These are phyloP conservation scores for Linanthus parryae DNA, from an alignment of 148 eudicot genomes.

Conservation along the genomic window DNA sequence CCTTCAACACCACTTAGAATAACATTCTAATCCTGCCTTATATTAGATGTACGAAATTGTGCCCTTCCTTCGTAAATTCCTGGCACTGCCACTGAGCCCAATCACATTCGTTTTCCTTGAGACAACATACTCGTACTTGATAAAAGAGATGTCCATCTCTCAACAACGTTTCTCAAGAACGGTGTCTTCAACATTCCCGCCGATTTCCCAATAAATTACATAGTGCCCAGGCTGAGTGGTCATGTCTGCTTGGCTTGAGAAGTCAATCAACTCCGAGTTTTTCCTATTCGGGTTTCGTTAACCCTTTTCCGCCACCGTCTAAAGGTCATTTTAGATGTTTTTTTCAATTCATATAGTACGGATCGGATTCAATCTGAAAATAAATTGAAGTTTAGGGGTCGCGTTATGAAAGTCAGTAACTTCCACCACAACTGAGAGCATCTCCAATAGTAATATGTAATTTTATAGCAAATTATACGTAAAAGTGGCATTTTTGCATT, in stretches of 20 bases:
- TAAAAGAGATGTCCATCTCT: constrained; percentile 60
- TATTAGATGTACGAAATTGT: no score
- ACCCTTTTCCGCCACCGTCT: constrained; percentile 49
- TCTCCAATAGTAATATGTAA: no score
- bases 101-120: constrained; percentile 52
- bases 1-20: no score
- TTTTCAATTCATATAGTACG: constrained; percentile 72
- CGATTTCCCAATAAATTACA: constrained; percentile 72
- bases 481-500: no score
- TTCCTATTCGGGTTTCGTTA: constrained; percentile 33
- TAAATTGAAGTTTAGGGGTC: constrained; percentile 57
- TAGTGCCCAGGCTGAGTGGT: constrained; percentile 61
- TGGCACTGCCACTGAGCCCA: constrained; percentile 76
- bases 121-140: constrained; percentile 60
- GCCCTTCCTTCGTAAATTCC: no score
- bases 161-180: constrained; percentile 43
- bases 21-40: no score
- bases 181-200: constrained; percentile 41
- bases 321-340: constrained; percentile 83
- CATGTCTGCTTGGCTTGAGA: constrained; percentile 67
- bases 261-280: constrained; percentile 56
- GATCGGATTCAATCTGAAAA: constrained; percentile 64
- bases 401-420: constrained; percentile 52
- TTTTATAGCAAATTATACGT: no score
- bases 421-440: constrained; percentile 67